These are phyloP conservation scores for Primulina eburnea DNA, from an alignment of 257 asterid genomes.

Conservation along the genomic window DNA sequence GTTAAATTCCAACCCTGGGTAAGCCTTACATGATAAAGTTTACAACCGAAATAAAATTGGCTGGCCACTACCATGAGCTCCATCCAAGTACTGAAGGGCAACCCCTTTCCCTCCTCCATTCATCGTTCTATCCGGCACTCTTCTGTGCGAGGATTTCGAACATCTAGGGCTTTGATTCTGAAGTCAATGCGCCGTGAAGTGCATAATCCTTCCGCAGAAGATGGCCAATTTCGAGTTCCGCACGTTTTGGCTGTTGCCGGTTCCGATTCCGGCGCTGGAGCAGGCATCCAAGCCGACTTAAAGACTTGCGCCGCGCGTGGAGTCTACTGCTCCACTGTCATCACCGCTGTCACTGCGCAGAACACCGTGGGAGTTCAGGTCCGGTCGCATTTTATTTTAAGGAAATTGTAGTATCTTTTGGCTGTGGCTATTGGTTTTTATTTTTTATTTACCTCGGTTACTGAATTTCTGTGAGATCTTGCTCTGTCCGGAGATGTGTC, in stretches of 20 bases:
- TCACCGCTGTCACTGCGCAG: constrained; percentile 94
- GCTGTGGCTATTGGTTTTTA: not conserved
- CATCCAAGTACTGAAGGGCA: not conserved
- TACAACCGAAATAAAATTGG: too few relatives aligned
- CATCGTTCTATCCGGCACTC: constrained; percentile 18
- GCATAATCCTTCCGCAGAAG: constrained; percentile 24
- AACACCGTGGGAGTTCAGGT: constrained; percentile 95
- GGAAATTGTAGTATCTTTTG: not conserved
- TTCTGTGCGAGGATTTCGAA: constrained; percentile 17
- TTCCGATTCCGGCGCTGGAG: constrained; percentile 93
- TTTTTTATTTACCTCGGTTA: not conserved
- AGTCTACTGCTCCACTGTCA: constrained; percentile 84
- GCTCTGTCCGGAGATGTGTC: not conserved
- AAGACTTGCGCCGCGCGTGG: constrained; percentile 89
- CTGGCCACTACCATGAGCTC: not conserved
- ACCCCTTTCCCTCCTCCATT: not conserved
- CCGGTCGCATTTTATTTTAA: constrained; percentile 2
- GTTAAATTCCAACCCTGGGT: too few relatives aligned
- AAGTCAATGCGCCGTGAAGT: constrained; percentile 25
- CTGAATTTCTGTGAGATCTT: not conserved
- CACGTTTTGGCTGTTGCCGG: constrained; percentile 94
- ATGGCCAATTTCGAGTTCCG: constrained; percentile 48
- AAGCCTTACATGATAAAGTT: too few relatives aligned
- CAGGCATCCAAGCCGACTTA: constrained; percentile 94
- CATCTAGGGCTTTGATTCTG: constrained; percentile 26